These are phyloP conservation scores for Violaceomyces palustris DNA, from an alignment of 1,284 basidiomycete genomes.

Conservation along the genomic window DNA sequence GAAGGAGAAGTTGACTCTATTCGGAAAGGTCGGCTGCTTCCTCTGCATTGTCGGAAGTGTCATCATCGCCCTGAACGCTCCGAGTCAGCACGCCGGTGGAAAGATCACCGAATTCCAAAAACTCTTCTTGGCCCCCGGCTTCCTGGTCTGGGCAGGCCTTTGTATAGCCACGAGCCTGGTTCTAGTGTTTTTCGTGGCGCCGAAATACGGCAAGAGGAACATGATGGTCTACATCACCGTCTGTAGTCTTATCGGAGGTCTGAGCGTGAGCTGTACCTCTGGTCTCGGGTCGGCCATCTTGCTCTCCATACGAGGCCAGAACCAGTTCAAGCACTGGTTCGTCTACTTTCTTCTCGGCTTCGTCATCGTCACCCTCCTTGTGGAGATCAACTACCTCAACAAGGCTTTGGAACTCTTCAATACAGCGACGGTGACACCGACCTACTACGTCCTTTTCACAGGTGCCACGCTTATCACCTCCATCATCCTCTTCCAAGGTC, in stretches of 20 bases:
- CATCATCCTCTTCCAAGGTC: slow-evolving; percentile 79
- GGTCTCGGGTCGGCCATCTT: slow-evolving; percentile 89
- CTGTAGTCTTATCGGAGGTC: slow-evolving; percentile 92
- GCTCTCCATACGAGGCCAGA: slow-evolving; percentile 75
- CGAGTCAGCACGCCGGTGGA: slow-evolving; percentile 71
- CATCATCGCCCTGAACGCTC: slow-evolving; percentile 66
- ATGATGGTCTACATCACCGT: slow-evolving; percentile 78
- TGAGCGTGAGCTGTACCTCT: slow-evolving; percentile 91
- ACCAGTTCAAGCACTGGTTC: slow-evolving; percentile 66
- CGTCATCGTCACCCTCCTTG: slow-evolving; percentile 73
- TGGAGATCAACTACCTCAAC: slow-evolving; percentile 93
- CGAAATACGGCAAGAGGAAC: slow-evolving; percentile 81
- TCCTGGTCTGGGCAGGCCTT: slow-evolving; percentile 67
- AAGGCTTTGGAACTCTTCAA: slow-evolving; percentile 94
- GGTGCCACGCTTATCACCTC: slow-evolving; percentile 64
- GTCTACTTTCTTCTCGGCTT: slow-evolving; percentile 66
- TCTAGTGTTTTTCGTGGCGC: slow-evolving; percentile 67
- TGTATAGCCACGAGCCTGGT: slow-evolving; percentile 37
- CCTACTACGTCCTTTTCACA: slow-evolving; percentile 79
- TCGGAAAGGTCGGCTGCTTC: slow-evolving; percentile 64
- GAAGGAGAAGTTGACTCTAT: slow-evolving; percentile 68
- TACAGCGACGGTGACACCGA: slow-evolving; percentile 71
- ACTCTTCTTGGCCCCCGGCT: slow-evolving; percentile 80
- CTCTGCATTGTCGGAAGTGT: slow-evolving; percentile 82
- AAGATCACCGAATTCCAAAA: slow-evolving; percentile 73